phyloP scores from a whole-genome alignment of 352 stramenopile genomes.

The Hyaloperonospora arabidopsidis region DNA sequence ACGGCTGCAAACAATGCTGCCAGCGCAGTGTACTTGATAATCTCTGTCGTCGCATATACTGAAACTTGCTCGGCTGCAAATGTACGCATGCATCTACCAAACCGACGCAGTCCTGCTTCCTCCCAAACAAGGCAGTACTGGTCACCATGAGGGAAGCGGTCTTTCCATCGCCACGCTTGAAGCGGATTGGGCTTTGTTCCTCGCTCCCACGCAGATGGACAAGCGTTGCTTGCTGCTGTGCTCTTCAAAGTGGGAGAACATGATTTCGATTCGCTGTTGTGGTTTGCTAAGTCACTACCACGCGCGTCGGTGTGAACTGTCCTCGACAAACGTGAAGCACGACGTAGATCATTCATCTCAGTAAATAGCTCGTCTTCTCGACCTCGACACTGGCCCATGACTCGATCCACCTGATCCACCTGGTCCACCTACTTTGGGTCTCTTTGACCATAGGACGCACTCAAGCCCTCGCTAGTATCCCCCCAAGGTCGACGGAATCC shows the following conservation, averaged over 20 bases:
- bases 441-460: slow-evolving; percentile 58
- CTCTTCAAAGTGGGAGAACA: slow-evolving; percentile 22
- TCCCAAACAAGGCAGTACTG: slow-evolving; percentile 81
- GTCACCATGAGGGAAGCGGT: slow-evolving; percentile 71
- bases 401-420: slow-evolving; percentile 69
- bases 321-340: slow-evolving; percentile 28
- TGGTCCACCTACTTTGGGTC: slow-evolving; percentile 74
- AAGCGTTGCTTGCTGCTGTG: slow-evolving; percentile 3
- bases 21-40: slow-evolving; percentile 70
- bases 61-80: slow-evolving; percentile 68
- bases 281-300: slow-evolving; percentile 25
- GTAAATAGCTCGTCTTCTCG: slow-evolving; percentile 79
- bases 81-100: slow-evolving; percentile 73
- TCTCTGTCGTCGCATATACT: slow-evolving; percentile 57
- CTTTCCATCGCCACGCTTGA: slow-evolving; percentile 77
- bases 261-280: slow-evolving; percentile 31
- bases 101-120: slow-evolving; percentile 57
- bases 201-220: slow-evolving; percentile 24
- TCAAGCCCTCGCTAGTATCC: slow-evolving; percentile 69
- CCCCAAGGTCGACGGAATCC: slow-evolving; percentile 73
- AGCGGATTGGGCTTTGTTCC: slow-evolving; percentile 31
- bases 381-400: slow-evolving; percentile 75
- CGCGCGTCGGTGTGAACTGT: slow-evolving; percentile 21
- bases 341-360: slow-evolving; percentile 45
- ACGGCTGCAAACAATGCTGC: slow-evolving; percentile 68